Base-by-base conservation (phyloP, 495 filamentous ascomycete species). In the Friedmanniomyces endolithicus region DNA sequence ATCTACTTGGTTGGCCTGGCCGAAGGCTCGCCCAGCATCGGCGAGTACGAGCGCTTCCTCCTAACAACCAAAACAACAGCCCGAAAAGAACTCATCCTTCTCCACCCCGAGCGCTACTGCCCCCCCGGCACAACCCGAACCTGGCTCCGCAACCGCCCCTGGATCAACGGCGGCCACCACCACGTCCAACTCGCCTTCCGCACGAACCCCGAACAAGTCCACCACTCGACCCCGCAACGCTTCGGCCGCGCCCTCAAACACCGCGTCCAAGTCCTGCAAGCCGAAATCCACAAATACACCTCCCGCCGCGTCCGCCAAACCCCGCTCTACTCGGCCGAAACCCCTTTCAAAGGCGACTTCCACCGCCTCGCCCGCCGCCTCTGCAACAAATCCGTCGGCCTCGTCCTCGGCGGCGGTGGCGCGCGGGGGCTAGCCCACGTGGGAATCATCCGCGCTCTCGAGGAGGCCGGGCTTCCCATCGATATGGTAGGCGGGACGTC, bases 131-230 rank as follows among this genome's bases (percentile, higher is more conserved):
- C 94, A 23, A 95, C 90, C 0, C 75, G 92, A 35, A 78, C 79
- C 44, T 98, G 92, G 92, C 74, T 98, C 20, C 83, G 87, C 62
- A 95, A 95, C 64, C 83, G 92, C 0, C 78, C 94, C 52, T 98
- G 92, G 92, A 88, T 98, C 62, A 98, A 96, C 62, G 92, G 92
- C n/a, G 88, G 92, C 37, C 94, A 98, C 67, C 90, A 95, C 64
- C 92, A 98, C 63, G 85, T 98, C 23, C 92, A 98, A 64, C 96
- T 98, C 92, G 76, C 86, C 0, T 94, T 90, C 69, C 82, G 83
- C 34, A 77, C 83, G n/a, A 82, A 83, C 25, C 70, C 82, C 6
- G 83, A 90, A 58, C 83, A 88, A 17, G 80, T 87, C 0, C 82
- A 94, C 0, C 82, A 94, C 59, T 79, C 86, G 0, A 85, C 84